A percentile compares a stretch with the other conserved stretches of the same genome.
Evolutionary conservation across 495 filamentous ascomycete genomes (phyloP).

Genomic region (Bathelium albidoporum): DNA sequence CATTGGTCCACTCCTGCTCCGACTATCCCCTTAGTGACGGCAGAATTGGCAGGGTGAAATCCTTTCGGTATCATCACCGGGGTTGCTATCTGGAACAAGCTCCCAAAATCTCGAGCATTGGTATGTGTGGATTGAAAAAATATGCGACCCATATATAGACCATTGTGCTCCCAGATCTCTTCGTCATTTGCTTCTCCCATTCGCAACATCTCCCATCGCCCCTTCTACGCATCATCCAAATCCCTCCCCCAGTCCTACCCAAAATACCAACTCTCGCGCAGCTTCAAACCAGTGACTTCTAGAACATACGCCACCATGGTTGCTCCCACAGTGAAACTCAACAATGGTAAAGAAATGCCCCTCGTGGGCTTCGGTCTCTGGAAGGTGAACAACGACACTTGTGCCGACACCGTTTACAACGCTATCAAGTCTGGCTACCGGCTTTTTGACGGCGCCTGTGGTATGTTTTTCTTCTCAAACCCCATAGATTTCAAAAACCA

Average conservation of each 20-base stretch:
- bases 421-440: conserved; percentile 85
- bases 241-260: background rate
- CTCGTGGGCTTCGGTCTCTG: conserved; percentile 74
- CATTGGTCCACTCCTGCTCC: background rate
- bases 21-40: background rate
- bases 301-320: conserved; percentile 34
- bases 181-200: background rate
- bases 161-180: background rate
- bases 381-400: conserved; percentile 74
- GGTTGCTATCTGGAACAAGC: background rate
- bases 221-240: background rate
- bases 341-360: conserved; percentile 74
- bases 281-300: conserved; percentile 1
- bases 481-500: no score
- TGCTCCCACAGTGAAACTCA: conserved; percentile 61
- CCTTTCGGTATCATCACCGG: background rate
- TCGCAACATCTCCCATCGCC: background rate
- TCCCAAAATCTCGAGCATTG: background rate
- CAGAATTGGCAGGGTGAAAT: conserved; percentile 5
- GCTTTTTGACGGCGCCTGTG: conserved; percentile 77
- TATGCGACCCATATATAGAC: conserved; percentile 3
- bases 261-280: background rate
- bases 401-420: conserved; percentile 72
- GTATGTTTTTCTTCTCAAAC: conserved; percentile 38
- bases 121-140: background rate